Conservation (phyloP, 2,329 filamentous ascomycete genomes). For the Boeremia lycopersici region DNA sequence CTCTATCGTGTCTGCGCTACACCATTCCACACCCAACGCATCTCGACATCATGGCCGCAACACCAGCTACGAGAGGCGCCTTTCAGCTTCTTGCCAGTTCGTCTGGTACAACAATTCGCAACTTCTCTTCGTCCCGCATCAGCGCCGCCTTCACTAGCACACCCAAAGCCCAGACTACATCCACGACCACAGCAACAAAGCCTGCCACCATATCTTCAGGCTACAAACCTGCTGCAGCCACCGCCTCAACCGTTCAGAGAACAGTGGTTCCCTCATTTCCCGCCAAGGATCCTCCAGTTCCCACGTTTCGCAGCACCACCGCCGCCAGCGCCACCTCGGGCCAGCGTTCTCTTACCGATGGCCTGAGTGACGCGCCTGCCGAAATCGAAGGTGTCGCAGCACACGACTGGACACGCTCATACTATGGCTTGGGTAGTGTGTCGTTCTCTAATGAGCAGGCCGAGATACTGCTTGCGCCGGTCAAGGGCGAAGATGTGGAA, state of each 20-base stretch:
- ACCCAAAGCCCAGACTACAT: constrained; percentile 23
- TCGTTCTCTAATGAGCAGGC: constrained; percentile 75
- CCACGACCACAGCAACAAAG: constrained; percentile 21
- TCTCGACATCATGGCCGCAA: constrained; percentile 26
- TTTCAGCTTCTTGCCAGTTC: constrained; percentile 25
- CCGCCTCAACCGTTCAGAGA: constrained; percentile 25
- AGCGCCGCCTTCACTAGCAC: constrained; percentile 33
- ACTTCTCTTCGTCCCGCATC: constrained; percentile 29
- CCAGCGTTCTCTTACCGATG: constrained; percentile 54
- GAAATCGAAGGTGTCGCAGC: constrained; percentile 57
- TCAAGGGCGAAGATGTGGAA: constrained; percentile 80
- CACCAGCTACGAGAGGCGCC: constrained; percentile 27
- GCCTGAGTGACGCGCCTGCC: constrained; percentile 57
- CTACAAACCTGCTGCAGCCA: constrained; percentile 8
- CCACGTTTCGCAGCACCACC: constrained; percentile 39
- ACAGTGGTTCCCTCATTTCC: constrained; percentile 36
- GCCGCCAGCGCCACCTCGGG: constrained; percentile 32
- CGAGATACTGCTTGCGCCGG: constrained; percentile 69
- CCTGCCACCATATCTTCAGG: constrained; percentile 18
- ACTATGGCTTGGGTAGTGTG: constrained; percentile 74
- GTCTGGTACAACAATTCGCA: constrained; percentile 24
- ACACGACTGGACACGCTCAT: constrained; percentile 84
- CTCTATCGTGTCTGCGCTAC: constrained; percentile 4
- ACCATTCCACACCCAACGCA: not conserved
- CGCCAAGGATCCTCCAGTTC: constrained; percentile 42